Conservation (phyloP, 1,284 basidiomycete species). For the Malassezia slooffiae region DNA sequence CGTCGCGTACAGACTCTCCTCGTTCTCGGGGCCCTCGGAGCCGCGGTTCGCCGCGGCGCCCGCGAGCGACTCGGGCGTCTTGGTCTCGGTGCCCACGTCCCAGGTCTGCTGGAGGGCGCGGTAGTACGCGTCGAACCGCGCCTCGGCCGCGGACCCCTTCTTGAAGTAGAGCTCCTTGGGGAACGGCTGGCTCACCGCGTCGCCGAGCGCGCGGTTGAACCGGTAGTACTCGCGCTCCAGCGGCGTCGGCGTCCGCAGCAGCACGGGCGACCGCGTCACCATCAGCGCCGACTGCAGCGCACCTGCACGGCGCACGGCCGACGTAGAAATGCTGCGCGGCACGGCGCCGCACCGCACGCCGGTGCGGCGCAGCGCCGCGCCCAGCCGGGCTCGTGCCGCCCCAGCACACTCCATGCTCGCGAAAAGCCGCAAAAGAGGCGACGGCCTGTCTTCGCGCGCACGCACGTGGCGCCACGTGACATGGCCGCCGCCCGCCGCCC, state of each 20-base stretch:
- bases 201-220: slow-evolving; percentile 71
- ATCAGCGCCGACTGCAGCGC: slow-evolving; percentile 51
- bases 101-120: slow-evolving; percentile 32
- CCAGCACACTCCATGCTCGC: background rate
- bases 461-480: slow-evolving; percentile 13
- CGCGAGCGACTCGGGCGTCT: too few relatives aligned
- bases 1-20: slow-evolving; percentile 56
- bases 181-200: slow-evolving; percentile 77
- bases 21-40: slow-evolving; percentile 17
- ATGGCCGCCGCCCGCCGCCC: too few relatives aligned
- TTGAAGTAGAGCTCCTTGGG: slow-evolving; percentile 90
- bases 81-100: slow-evolving; percentile 9
- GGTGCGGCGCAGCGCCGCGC: background rate
- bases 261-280: slow-evolving; percentile 69
- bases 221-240: slow-evolving; percentile 77
- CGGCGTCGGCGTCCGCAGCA: slow-evolving; percentile 63
- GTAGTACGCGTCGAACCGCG: slow-evolving; percentile 60
- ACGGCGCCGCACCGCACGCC: background rate
- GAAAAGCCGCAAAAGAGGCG: background rate
- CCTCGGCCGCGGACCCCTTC: slow-evolving; percentile 73
- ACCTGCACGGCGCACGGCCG: background rate
- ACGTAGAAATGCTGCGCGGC: background rate
- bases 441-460: too few relatives aligned
- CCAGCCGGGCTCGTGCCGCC: background rate
- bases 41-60: background rate